phyloP scores from a whole-genome alignment of 345 rosid species.

The Orychophragmus violaceus region DNA sequence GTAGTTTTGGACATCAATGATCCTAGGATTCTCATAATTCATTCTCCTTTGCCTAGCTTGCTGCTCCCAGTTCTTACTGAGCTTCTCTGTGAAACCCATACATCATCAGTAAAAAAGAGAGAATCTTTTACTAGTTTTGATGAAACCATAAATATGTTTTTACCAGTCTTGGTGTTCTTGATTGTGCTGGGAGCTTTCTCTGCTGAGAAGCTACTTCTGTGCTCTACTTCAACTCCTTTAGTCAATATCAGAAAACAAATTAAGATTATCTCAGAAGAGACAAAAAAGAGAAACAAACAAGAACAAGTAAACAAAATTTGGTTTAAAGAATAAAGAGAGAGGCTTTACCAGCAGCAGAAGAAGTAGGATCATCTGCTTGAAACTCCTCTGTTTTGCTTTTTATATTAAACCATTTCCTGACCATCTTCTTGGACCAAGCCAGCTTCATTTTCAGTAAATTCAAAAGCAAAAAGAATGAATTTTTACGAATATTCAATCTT shows the following conservation, averaged over 20 bases:
- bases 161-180: conserved; percentile 86
- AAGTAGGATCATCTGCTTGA: conserved; percentile 57
- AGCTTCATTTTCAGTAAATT: conserved; percentile 45
- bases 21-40: conserved; percentile 95
- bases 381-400: conserved; percentile 86
- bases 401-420: conserved; percentile 87
- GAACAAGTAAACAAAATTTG: conserved; percentile 22
- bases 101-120: not conserved
- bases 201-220: conserved; percentile 76
- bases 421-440: conserved; percentile 94
- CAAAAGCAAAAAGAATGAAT: not conserved
- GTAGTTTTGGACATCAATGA: conserved; percentile 91
- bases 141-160: not conserved
- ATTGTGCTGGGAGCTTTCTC: conserved; percentile 72
- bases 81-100: conserved; percentile 52
- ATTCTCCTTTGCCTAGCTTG: conserved; percentile 55
- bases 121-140: not conserved
- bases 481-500: conserved; percentile 1
- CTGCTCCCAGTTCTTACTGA: conserved; percentile 63
- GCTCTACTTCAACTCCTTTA: conserved; percentile 59
- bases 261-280: conserved; percentile 19
- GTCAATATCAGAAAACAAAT: not conserved
- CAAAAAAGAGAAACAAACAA: conserved; percentile 13
- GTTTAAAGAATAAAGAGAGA: not conserved
- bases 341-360: conserved; percentile 41